phyloP scores from a whole-genome alignment of 2,329 filamentous ascomycete genomes.

The Xylaria sp. region DNA sequence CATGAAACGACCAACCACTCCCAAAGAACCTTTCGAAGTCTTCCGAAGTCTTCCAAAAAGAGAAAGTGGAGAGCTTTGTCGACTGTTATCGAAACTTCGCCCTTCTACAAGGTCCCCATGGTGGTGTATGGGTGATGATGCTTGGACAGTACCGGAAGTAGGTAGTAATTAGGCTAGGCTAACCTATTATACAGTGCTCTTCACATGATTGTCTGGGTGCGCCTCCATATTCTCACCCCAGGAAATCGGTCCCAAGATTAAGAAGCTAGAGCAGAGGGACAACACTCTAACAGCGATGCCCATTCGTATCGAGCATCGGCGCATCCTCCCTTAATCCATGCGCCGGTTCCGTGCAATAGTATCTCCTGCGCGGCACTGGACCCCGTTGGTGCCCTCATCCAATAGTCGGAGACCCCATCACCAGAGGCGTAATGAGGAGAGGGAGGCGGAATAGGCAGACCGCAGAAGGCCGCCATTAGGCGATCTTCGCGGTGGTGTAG shows the following conservation, averaged over 20 bases:
- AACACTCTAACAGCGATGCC: neutral
- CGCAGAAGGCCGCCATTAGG: neutral
- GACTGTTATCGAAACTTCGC: neutral
- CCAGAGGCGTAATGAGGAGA: neutral
- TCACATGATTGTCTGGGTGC: too few relatives aligned
- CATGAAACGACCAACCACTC: neutral
- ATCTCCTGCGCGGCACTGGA: neutral
- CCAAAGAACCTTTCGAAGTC: neutral
- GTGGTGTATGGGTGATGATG: too few relatives aligned
- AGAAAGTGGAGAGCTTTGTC: slow-evolving; percentile 9
- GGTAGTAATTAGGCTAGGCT: too few relatives aligned
- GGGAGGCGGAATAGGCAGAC: neutral
- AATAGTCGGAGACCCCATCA: neutral
- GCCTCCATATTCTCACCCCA: too few relatives aligned
- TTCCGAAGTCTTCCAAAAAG: slow-evolving; percentile 11
- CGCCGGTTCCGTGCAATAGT: slow-evolving; percentile 2
- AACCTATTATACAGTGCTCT: too few relatives aligned
- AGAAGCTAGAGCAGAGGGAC: too few relatives aligned
- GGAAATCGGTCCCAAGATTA: too few relatives aligned
- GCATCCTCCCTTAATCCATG: neutral
- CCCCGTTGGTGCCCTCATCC: neutral
- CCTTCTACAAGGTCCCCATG: too few relatives aligned
- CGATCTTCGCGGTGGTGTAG: slow-evolving; percentile 9
- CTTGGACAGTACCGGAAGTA: too few relatives aligned
- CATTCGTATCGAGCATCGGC: neutral